Evolutionary conservation across 495 filamentous ascomycete species (phyloP).

Genomic region (Penicillium macrosclerotiorum): DNA sequence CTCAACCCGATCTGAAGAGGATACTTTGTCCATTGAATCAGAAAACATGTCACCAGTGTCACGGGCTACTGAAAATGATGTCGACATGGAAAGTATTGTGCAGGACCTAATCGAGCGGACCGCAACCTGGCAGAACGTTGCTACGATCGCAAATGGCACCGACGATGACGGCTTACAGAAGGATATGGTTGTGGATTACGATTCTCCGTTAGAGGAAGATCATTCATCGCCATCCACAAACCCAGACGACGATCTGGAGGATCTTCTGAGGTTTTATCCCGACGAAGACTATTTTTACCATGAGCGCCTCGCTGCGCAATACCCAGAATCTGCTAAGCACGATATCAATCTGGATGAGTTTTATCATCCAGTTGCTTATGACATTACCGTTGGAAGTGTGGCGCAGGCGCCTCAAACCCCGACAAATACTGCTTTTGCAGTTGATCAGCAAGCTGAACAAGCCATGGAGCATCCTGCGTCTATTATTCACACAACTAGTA

Average conservation of each 20-base stretch:
- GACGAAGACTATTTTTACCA: constrained; percentile 28
- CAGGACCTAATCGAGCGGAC: constrained; percentile 20
- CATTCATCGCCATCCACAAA: constrained; percentile 10
- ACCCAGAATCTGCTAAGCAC: constrained; percentile 9
- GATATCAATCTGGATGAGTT: constrained; percentile 39
- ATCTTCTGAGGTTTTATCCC: constrained; percentile 38
- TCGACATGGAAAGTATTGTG: constrained; percentile 19
- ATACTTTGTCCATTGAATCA: constrained; percentile 18
- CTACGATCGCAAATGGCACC: constrained; percentile 23
- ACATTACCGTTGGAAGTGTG: constrained; percentile 14
- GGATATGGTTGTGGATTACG: constrained; percentile 32
- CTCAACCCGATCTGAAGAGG: constrained; percentile 24
- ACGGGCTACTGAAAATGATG: constrained; percentile 5
- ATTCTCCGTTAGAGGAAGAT: constrained; percentile 16
- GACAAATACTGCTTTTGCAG: not conserved
- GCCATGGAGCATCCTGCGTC: constrained; percentile 29
- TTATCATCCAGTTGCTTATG: constrained; percentile 26
- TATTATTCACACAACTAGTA: constrained; percentile 39
- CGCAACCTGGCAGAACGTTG: constrained; percentile 13
- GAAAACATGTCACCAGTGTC: constrained; percentile 11
- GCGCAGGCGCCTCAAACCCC: constrained; percentile 6
- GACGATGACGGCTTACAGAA: constrained; percentile 16
- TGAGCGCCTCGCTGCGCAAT: constrained; percentile 4
- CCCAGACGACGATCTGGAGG: constrained; percentile 30
- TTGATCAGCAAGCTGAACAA: constrained; percentile 4